Evolutionary conservation across 176 grass and related monocot genomes (phyloP).

Genomic region (Saccharum officinarum): DNA sequence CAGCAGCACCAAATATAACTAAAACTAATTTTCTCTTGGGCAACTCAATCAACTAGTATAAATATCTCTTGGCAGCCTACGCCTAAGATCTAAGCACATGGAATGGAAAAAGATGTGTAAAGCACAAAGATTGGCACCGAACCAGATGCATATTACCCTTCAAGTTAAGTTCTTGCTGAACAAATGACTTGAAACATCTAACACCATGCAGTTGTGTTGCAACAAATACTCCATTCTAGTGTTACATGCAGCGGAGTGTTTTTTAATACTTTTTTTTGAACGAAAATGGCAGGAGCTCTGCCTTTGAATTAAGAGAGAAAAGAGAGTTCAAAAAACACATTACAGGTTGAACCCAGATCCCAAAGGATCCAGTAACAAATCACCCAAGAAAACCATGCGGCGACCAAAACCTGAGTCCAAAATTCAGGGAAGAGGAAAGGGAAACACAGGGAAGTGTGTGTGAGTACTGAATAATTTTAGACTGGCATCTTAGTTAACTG

Average conservation of each 20-base stretch:
- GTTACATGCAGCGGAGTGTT: neutral
- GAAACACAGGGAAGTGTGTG: neutral
- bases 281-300: no score
- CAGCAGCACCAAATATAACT: neutral
- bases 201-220: neutral
- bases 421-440: no score
- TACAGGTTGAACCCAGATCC: no score
- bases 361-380: no score
- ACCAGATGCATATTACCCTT: neutral
- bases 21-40: neutral
- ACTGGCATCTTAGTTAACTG: neutral
- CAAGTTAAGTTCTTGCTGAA: neutral
- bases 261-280: no score
- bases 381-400: no score
- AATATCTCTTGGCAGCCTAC: neutral
- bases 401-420: no score
- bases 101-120: neutral
- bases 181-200: neutral
- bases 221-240: neutral
- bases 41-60: neutral
- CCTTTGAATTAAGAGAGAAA: no score
- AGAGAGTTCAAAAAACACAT: no score
- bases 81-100: neutral
- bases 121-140: neutral
- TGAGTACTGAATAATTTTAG: neutral